Base-by-base conservation (phyloP, 78 protist species). In the Monocercomonoides exilis region DNA sequence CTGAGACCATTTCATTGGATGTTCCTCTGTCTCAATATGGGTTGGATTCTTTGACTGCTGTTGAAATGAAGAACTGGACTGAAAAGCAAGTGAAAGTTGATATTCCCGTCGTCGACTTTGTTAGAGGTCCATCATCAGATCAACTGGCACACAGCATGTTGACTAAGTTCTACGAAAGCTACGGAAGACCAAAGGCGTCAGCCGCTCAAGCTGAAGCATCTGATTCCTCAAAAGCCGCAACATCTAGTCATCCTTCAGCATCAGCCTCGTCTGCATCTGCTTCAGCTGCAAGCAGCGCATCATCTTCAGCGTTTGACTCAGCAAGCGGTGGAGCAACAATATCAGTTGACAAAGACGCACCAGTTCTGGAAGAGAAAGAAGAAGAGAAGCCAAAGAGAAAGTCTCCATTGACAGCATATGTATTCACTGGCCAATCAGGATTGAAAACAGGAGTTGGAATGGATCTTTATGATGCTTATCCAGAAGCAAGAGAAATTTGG, bases 371-470 rank as follows among this genome's bases (percentile, higher is more conserved):
- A 54, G 70, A 29, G 70, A 54, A 54, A 54, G 70, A 54, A 54
- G 70, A 29, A 11, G 21, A 54, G n/a, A n/a, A n/a, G n/a, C n/a
- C n/a, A 54, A 54, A 54, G 70, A 11, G 70, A 29, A 11, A 29
- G 11, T 11, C 70, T 54, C 70, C 70, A 54, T 29, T 29, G 21
- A 54, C 70, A 54, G 70, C 70, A 54, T 54, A 54, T 21, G 70
- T 54, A 29, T 54, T 54, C 70, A 54, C 70, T 54, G 95, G 95
- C 43, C 95, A 93, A 70, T 93, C 93, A 36, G 45, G 90, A 32
- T 84, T 77, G 38, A 29, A 5, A 0, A 36, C 34, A 5, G 89
- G 90, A 41, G 91, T 93, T 92, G 95, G 95, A 79, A 93, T 93
- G 95, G 95, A 90, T 43, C 89, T 91, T 38, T 91, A 91, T 80